A percentile compares a stretch with the other conserved stretches of the same genome.
phyloP scores from a whole-genome alignment of 2,329 filamentous ascomycete species.

The Aureobasidium sp. region DNA sequence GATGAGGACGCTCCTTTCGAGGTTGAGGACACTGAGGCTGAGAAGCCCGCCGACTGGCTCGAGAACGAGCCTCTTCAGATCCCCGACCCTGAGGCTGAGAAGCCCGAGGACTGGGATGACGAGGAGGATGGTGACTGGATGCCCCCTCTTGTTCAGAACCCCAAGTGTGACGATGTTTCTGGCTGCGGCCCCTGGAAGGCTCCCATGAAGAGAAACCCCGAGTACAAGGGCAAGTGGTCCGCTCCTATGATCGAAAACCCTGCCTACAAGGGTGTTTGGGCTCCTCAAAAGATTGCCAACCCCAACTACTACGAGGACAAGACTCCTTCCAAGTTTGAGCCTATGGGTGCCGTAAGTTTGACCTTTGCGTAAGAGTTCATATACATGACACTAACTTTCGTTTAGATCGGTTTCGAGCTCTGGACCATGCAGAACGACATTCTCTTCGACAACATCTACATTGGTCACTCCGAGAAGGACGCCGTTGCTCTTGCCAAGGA shows the following conservation, averaged over 20 bases:
- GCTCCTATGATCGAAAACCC: conserved; percentile 94
- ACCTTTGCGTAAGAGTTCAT: background rate
- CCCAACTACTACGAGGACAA: conserved; percentile 96
- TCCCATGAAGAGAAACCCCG: conserved; percentile 89
- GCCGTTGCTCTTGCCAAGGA: conserved; percentile 82
- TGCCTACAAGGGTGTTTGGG: conserved; percentile 93
- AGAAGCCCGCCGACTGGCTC: conserved; percentile 91
- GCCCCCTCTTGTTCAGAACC: conserved; percentile 82
- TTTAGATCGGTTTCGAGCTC: conserved; percentile 92
- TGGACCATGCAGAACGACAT: conserved; percentile 99
- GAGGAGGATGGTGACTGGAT: conserved; percentile 99
- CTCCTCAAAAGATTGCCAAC: conserved; percentile 93
- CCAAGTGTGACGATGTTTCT: conserved; percentile 88
- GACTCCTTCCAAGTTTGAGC: conserved; percentile 91
- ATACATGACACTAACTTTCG: background rate
- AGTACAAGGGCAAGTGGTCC: conserved; percentile 98
- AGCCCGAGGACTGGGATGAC: conserved; percentile 99
- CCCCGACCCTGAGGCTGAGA: conserved; percentile 87
- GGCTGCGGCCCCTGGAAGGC: conserved; percentile 90
- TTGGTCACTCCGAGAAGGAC: conserved; percentile 92
- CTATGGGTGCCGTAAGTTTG: conserved; percentile 83
- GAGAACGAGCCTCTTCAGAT: conserved; percentile 77
- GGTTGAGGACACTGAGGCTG: conserved; percentile 88
- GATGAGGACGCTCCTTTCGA: conserved; percentile 97
- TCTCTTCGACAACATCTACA: conserved; percentile 99